A percentile compares a stretch with the other conserved stretches of the same genome.
Evolutionary conservation across 495 filamentous ascomycete species (phyloP).

Genomic region (Trichoderma orchidacearum): DNA sequence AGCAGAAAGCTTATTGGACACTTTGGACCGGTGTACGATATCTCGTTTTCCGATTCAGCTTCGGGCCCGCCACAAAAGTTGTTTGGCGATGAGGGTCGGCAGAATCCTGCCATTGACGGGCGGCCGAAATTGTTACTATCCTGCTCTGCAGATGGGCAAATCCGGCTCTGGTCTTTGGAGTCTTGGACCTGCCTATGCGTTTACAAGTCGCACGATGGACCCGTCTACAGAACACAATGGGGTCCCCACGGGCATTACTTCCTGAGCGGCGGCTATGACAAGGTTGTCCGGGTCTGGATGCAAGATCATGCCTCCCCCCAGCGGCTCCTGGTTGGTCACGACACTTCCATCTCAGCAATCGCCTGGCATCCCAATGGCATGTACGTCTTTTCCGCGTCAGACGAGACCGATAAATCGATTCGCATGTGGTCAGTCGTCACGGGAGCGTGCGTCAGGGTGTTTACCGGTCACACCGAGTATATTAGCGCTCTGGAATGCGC

Average conservation of each 20-base stretch:
- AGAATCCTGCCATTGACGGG: constrained; percentile 36
- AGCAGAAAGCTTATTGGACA: constrained; percentile 82
- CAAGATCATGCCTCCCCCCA: constrained; percentile 85
- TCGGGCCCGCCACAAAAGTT: constrained; percentile 30
- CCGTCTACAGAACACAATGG: constrained; percentile 79
- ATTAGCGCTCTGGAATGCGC: constrained; percentile 73
- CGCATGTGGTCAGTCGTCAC: constrained; percentile 93
- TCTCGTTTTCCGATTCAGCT: constrained; percentile 79
- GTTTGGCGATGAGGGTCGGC: constrained; percentile 23
- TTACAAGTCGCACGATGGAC: constrained; percentile 82
- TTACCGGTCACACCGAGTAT: constrained; percentile 78
- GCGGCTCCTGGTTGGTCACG: constrained; percentile 82
- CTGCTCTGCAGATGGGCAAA: constrained; percentile 69
- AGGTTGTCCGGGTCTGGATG: constrained; percentile 78
- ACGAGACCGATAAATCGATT: constrained; percentile 69
- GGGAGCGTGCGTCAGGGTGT: constrained; percentile 76
- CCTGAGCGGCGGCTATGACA: constrained; percentile 70
- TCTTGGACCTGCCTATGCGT: constrained; percentile 79
- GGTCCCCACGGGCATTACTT: constrained; percentile 96
- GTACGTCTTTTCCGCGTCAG: constrained; percentile 82
- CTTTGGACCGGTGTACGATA: constrained; percentile 71
- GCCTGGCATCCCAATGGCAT: constrained; percentile 86
- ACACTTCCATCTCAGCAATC: constrained; percentile 71
- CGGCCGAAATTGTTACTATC: constrained; percentile 69
- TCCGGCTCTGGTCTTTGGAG: constrained; percentile 88